Conservation (phyloP, 805 yeast species). For the Ogataea chonburiensis region DNA sequence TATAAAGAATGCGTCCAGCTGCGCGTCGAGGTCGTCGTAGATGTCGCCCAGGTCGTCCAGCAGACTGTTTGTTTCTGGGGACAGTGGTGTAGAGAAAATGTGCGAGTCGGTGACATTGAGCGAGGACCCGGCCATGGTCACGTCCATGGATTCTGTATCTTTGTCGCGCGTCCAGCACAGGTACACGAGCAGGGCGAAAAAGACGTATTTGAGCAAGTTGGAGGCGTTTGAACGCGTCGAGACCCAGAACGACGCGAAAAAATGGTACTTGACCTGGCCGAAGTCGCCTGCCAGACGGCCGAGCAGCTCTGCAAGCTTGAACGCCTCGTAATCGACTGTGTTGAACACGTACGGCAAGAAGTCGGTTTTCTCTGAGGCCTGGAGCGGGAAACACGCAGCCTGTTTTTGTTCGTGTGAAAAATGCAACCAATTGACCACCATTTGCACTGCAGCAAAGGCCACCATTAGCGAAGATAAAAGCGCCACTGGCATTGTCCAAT, state of each 20-base stretch:
- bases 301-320: conserved; percentile 8
- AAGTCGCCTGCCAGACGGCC: conserved; percentile 1
- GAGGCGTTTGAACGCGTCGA: conserved; percentile 17
- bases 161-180: conserved; percentile 1
- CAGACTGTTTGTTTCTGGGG: background rate
- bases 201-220: conserved; percentile 3
- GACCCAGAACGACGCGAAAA: conserved; percentile 18
- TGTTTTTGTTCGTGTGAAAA: conserved; percentile 18
- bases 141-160: background rate
- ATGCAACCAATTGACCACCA: conserved; percentile 19
- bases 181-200: conserved; percentile 4
- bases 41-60: conserved; percentile 1
- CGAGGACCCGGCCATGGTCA: background rate
- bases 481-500: background rate
- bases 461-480: conserved; percentile 1
- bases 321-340: conserved; percentile 17
- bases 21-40: background rate
- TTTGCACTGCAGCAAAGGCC: conserved; percentile 5
- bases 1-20: background rate
- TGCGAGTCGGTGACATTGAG: background rate
- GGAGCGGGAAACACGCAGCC: conserved; percentile 4
- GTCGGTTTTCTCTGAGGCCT: conserved; percentile 11
- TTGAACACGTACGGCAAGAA: conserved; percentile 11
- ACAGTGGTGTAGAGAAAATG: background rate
- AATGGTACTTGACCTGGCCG: conserved; percentile 4